Evolutionary conservation across 2,329 filamentous ascomycete genomes (phyloP).

Genomic region (Pseudogymnoascus sp.): DNA sequence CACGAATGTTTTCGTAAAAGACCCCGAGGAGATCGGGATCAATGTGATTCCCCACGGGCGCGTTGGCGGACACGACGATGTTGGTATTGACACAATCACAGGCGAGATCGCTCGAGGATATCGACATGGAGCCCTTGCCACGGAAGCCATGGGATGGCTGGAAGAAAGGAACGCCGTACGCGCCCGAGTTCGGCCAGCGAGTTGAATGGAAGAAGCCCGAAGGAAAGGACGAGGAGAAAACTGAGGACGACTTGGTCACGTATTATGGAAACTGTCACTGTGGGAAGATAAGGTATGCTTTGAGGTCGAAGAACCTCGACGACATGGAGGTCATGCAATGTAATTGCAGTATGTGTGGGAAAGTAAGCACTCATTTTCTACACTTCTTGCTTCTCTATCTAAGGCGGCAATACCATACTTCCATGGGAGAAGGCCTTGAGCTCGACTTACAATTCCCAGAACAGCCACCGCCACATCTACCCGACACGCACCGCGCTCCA

Average conservation of each 20-base stretch:
- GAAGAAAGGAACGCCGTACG: conserved; percentile 1
- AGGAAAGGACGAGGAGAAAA: not conserved
- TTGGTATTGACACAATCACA: not conserved
- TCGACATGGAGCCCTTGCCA: conserved; percentile 6
- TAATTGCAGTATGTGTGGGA: conserved; percentile 23
- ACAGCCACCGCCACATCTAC: conserved; percentile 20
- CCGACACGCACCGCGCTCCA: conserved; percentile 12
- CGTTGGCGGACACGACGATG: not conserved
- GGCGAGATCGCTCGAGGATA: conserved; percentile 9
- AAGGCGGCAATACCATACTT: not conserved
- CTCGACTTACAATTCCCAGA: conserved; percentile 11
- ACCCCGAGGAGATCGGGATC: not conserved
- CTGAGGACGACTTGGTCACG: not conserved
- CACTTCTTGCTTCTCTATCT: not conserved
- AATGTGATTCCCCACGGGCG: not conserved
- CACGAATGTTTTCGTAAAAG: not conserved
- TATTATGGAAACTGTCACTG: conserved; percentile 26
- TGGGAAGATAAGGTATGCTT: conserved; percentile 18
- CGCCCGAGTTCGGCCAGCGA: not conserved
- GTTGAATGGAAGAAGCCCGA: not conserved
- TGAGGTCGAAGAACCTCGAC: conserved; percentile 17
- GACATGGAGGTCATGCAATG: conserved; percentile 17
- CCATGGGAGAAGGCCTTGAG: not conserved
- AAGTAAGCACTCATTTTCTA: conserved; percentile 11
- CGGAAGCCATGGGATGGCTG: not conserved